Percentiles rank a stretch among this genome's conserved stretches.
Conservation (phyloP, 257 asterid genomes). For the Solanum clarkiae region DNA sequence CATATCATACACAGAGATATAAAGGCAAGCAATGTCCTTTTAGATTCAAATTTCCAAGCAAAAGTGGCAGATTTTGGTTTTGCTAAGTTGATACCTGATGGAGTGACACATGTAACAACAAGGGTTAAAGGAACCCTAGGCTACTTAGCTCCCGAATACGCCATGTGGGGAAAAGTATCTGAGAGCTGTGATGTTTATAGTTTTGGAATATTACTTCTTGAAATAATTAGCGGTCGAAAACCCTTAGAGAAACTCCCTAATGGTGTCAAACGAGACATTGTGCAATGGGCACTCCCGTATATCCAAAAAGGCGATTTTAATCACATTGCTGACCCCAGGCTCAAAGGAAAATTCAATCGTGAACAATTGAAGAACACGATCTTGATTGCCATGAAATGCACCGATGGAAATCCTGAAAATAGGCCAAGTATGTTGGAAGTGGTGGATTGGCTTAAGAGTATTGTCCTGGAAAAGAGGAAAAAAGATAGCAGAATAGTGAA, state of each 20-base stretch:
- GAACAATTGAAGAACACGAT: conserved; percentile 21
- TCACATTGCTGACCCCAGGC: conserved; percentile 52
- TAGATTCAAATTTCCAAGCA: conserved; percentile 49
- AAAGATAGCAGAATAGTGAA: conserved; percentile 13
- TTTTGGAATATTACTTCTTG: conserved; percentile 63
- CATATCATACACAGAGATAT: conserved; percentile 81
- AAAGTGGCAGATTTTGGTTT: conserved; percentile 84
- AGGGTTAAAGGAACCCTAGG: conserved; percentile 77
- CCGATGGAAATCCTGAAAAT: conserved; percentile 38
- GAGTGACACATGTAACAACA: conserved; percentile 64
- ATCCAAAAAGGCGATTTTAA: conserved; percentile 41
- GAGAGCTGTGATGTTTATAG: conserved; percentile 75
- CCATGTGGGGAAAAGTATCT: conserved; percentile 83
- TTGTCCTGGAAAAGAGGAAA: conserved; percentile 8
- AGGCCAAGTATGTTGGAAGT: conserved; percentile 63
- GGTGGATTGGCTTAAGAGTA: conserved; percentile 48
- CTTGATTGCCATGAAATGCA: conserved; percentile 41
- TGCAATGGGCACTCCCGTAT: conserved; percentile 56
- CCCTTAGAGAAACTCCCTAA: conserved; percentile 57
- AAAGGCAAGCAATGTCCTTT: conserved; percentile 70
- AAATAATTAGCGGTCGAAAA: conserved; percentile 45
- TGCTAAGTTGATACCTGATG: conserved; percentile 63
- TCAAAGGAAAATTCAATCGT: conserved; percentile 38
- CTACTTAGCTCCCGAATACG: conserved; percentile 70
- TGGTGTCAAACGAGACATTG: conserved; percentile 65